Evolutionary conservation across 371 early-diverging fungal genomes (phyloP), one percentile per base, ranked within the genome.

Genomic region (Nematocida sp.): DNA sequence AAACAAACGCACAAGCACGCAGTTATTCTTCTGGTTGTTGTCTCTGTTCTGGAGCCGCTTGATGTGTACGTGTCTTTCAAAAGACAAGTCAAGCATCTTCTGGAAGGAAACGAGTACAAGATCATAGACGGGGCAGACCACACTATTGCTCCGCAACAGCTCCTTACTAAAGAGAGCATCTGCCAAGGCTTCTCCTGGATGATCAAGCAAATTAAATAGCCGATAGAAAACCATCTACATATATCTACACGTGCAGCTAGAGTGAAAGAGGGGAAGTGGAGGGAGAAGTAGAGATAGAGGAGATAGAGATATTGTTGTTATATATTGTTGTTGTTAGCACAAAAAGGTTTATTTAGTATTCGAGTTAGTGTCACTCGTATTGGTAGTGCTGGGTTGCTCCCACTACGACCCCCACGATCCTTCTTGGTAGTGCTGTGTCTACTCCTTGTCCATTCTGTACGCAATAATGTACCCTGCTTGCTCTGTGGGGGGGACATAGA

Each of bases 391-490:
- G 43, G 43, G 43, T n/a, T n/a, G 43, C n/a, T 41, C 11, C 13
- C 13, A 13, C 13, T n/a, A 13, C 13, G 43, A n/a, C 13, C 43
- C 13, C 43, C 13, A 13, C 13, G n/a, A 13, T 11, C 11, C n/a
- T 41, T 41, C 11, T 41, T 41, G 43, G n/a, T 13, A n/a, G 43
- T 13, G 13, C 43, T 41, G 32, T 60, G 32, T 15, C 37, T 17
- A 23, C 13, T 50, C 17, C 23, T 34, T 34, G 17, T 66, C 48
- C 25, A 66, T 21, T 1, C 66, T n/a, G 54, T 67, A 67, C 23
- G 67, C 67, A 19, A 67, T 29, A n/a, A 67, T 43, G 40, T 57
- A 67, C n/a, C 67, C 67, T 21, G 31, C n/a, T 1, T 11, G n/a
- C 3, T 29, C 8, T 32, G 19, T 8, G 1, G 53, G 53, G 36